Evolutionary conservation across 371 early-diverging fungal genomes (phyloP).

Genomic region (Nematocida ironsii): DNA sequence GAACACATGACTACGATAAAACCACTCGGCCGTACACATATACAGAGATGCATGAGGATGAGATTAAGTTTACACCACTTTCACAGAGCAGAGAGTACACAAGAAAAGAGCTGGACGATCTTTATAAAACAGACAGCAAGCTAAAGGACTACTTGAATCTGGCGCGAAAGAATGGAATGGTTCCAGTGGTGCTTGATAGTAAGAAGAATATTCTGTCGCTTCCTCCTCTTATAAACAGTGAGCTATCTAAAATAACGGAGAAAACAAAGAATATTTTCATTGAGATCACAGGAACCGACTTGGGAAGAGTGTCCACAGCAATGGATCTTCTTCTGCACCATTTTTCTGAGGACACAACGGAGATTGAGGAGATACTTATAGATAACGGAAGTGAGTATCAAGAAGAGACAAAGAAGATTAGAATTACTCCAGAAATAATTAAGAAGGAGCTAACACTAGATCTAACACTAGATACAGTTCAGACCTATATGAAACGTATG

Average conservation of each 20-base stretch:
- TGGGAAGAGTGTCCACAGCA: conserved; percentile 68
- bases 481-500: conserved; percentile 64
- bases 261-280: conserved; percentile 94
- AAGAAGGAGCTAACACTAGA: conserved; percentile 60
- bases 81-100: conserved; percentile 78
- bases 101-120: conserved; percentile 80
- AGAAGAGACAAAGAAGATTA: conserved; percentile 63
- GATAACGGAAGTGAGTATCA: not conserved
- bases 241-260: conserved; percentile 89
- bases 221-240: conserved; percentile 98
- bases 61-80: conserved; percentile 86
- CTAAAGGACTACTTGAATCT: conserved; percentile 84
- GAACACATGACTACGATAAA: conserved; percentile 95
- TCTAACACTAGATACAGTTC: conserved; percentile 29
- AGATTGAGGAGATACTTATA: conserved; percentile 72
- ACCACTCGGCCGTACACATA: conserved; percentile 88
- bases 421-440: conserved; percentile 75
- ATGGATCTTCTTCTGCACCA: conserved; percentile 62
- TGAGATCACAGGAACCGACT: conserved; percentile 93
- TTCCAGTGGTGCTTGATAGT: conserved; percentile 82
- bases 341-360: conserved; percentile 73
- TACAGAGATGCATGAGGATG: conserved; percentile 79
- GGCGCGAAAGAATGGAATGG: conserved; percentile 78
- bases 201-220: conserved; percentile 81
- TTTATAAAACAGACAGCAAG: conserved; percentile 80